These are phyloP conservation scores for Penicillium steckii DNA, from an alignment of 495 filamentous ascomycete genomes.

Conservation along the genomic window DNA sequence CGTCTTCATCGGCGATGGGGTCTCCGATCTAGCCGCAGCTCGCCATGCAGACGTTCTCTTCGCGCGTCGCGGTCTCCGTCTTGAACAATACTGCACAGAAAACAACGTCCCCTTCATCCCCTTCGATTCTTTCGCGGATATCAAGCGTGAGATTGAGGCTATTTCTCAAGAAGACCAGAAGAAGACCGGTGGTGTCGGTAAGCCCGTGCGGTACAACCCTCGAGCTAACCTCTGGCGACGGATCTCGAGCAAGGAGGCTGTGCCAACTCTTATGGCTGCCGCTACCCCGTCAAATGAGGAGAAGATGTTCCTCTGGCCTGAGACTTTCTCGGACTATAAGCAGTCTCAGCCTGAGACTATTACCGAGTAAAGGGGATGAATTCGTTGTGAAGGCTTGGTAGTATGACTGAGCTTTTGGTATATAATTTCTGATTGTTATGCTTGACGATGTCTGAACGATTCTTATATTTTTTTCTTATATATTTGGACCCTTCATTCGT, in stretches of 20 bases:
- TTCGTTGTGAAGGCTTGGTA: constrained; percentile 1
- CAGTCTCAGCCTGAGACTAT: constrained; percentile 26
- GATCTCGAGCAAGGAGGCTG: constrained; percentile 56
- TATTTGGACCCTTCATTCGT: neutral
- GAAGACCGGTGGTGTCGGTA: constrained; percentile 63
- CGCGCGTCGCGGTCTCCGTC: constrained; percentile 62
- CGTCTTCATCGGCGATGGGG: constrained; percentile 76
- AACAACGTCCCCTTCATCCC: constrained; percentile 61
- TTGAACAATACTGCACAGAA: constrained; percentile 71
- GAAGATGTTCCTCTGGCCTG: constrained; percentile 67
- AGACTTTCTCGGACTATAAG: constrained; percentile 52
- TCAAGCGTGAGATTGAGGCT: constrained; percentile 60
- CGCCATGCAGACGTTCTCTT: constrained; percentile 76
- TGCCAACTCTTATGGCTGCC: constrained; percentile 56
- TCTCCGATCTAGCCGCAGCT: constrained; percentile 72
- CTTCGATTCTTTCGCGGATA: constrained; percentile 68
- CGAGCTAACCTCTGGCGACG: constrained; percentile 71
- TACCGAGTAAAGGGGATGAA: constrained; percentile 14
- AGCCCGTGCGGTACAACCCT: constrained; percentile 65
- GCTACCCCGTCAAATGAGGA: constrained; percentile 57
- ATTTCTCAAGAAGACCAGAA: constrained; percentile 61
- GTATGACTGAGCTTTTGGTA: neutral
- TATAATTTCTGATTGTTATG: neutral
- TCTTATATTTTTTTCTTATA: constrained; percentile 2
- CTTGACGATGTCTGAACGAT: neutral